Evolutionary conservation across 1,139 yeast species (phyloP), one percentile per base, ranked within the genome.

Genomic region (Candida sp.): DNA sequence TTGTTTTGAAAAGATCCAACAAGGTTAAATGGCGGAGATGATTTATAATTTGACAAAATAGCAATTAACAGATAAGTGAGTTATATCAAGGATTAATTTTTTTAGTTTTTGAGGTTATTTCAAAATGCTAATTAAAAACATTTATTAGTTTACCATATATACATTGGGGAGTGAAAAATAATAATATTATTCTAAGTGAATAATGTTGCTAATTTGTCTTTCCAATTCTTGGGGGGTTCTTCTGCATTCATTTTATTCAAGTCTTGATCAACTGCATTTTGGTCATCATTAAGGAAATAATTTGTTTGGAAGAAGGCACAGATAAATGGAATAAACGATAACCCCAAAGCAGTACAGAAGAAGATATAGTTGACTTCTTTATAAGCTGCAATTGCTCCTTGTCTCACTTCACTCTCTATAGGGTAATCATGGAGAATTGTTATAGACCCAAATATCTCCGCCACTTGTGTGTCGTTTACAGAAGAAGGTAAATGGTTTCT

Each of bases 241-340:
- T 15, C 12, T n/a, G 27, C 29, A 19, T 41, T 27, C 27, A 42
- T 46, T 33, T 50, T 50, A 33, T 48, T 48, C 39, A 33, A 41
- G 5, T 48, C 50, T 30, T 48, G 11, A 45, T 63, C 68, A 41
- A 63, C 53, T 19, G 64, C 65, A 47, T 64, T 65, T 37, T 61
- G 66, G 11, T 53, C 49, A 41, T 63, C 64, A 36, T 69, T 70
- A 43, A 66, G 49, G 49, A 56, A 65, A 50, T 47, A 65, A 48
- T 65, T 63, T 39, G 60, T 61, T 45, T 65, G 72, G 55, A 63
- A 61, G 39, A 60, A 54, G 5, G 61, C 49, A 9, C 48, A 53
- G 37, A 63, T 43, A 9, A 66, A 51, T 42, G 63, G 51, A 34
- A 64, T 52, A 23, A 53, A 49, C 25, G 56, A 53, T 34, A 64